Conservation (phyloP, 1,139 yeast genomes). For the Yamadazyma sp. region DNA sequence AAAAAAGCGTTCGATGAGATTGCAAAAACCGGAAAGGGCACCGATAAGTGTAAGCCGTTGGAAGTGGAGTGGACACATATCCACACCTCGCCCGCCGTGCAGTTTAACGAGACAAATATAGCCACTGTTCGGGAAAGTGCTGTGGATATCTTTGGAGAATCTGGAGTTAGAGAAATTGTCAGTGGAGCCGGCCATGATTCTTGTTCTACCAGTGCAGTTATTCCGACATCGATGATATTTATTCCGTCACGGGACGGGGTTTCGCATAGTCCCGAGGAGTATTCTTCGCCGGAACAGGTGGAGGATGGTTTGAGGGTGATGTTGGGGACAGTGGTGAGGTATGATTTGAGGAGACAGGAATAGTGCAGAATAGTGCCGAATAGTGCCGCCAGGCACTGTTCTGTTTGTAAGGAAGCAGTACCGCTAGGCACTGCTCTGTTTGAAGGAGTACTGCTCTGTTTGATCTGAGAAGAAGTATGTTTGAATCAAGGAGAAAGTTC, state of each 20-base stretch:
- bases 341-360: constrained; percentile 31
- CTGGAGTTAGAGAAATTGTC: constrained; percentile 44
- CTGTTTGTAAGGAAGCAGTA: not conserved
- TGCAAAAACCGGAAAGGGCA: constrained; percentile 8
- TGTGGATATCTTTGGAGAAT: constrained; percentile 44
- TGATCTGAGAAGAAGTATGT: too few relatives aligned
- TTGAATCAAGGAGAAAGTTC: too few relatives aligned
- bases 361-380: not conserved
- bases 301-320: constrained; percentile 60
- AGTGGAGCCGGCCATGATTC: constrained; percentile 80
- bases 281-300: constrained; percentile 60
- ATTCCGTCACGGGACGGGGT: constrained; percentile 73
- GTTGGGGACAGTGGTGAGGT: constrained; percentile 56
- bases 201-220: constrained; percentile 52
- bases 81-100: constrained; percentile 51
- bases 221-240: constrained; percentile 75
- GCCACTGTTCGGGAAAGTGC: constrained; percentile 54
- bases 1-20: constrained; percentile 30
- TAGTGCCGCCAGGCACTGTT: too few relatives aligned
- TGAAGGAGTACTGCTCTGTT: too few relatives aligned
- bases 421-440: too few relatives aligned
- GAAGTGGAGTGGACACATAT: not conserved
- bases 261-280: constrained; percentile 68
- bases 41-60: not conserved
- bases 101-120: constrained; percentile 52